Conservation (phyloP, 2,329 filamentous ascomycete genomes). For the Xylariomycetidae sp. region DNA sequence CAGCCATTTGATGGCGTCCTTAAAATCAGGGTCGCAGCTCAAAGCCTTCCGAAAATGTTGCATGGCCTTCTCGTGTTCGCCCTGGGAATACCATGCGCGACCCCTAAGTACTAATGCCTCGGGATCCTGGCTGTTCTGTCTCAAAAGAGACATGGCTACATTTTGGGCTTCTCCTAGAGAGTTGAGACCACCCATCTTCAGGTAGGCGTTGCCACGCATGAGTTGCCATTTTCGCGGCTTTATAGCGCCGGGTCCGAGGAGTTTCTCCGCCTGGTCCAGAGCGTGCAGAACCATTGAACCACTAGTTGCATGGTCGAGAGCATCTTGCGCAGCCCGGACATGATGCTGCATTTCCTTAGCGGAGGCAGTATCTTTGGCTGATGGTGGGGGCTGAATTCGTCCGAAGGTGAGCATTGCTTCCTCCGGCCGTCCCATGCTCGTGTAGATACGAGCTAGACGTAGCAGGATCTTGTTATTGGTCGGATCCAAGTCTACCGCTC, state of each 20-base stretch:
- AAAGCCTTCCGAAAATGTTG: slow-evolving; percentile 89
- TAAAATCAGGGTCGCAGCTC: slow-evolving; percentile 86
- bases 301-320: slow-evolving; percentile 67
- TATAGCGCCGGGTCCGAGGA: slow-evolving; percentile 68
- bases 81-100: slow-evolving; percentile 80
- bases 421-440: slow-evolving; percentile 76
- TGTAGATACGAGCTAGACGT: slow-evolving; percentile 85
- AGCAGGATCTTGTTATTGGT: slow-evolving; percentile 84
- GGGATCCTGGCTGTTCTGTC: slow-evolving; percentile 84
- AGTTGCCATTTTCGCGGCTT: slow-evolving; percentile 91
- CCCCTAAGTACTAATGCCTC: slow-evolving; percentile 90
- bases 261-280: slow-evolving; percentile 82
- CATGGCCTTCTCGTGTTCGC: slow-evolving; percentile 91
- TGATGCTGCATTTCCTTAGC: slow-evolving; percentile 82
- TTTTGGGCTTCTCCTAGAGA: slow-evolving; percentile 88
- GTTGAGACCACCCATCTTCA: slow-evolving; percentile 89
- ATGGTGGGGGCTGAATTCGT: slow-evolving; percentile 73
- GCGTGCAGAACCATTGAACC: slow-evolving; percentile 91
- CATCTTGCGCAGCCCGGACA: slow-evolving; percentile 73
- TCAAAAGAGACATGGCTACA: slow-evolving; percentile 80
- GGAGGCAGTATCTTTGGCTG: slow-evolving; percentile 79
- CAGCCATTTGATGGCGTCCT: slow-evolving; percentile 81
- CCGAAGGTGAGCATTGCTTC: slow-evolving; percentile 81
- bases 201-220: slow-evolving; percentile 83
- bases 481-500: slow-evolving; percentile 77